Evolutionary conservation across 352 stramenopile genomes (phyloP), one percentile per base, ranked within the genome.

Genomic region (Phytophthora agathidicida): DNA sequence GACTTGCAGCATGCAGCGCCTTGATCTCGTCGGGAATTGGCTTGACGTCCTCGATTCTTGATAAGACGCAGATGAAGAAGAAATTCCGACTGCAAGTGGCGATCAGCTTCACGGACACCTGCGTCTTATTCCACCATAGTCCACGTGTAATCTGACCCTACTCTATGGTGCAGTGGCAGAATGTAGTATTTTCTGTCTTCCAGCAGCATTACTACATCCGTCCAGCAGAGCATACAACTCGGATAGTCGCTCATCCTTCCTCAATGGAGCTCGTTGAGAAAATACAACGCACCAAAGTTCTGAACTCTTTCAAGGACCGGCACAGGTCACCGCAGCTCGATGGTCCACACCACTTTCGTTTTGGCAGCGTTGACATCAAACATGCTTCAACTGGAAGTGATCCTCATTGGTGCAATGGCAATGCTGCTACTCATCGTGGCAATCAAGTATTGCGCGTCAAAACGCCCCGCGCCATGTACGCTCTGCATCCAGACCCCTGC

Each of bases 351-450:
- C 45, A 60, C 46, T 51, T 35, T 45, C 10, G 10, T 30, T 41
- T 31, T 54, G 13, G 20, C 61, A 20, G 5, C 37, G 20, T 43
- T 10, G 19, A 54, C 3, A 55, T 22, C 45, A 60, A 44, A 14
- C 27, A 65, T 70, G 61, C n/a, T 49, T 7, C 35, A 24, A 17
- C 23, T 51, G 3, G 43, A 49, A 19, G 31, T 66, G 10, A 36
- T 62, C 42, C 48, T 66, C 37, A 7, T 16, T 14, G 50, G 47
- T 24, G 42, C 33, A 7, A 36, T 50, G 36, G 36, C 52, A 20
- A 31, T 66, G 17, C 33, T 71, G 30, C 46, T 71, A 16, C 19
- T 71, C 19, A 28, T 62, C n/a, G 31, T 71, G 3, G 61, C 48
- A 17, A 10, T 62, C 19, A 71, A 61, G 24, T 62, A 35, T 11